Evolutionary conservation across 2,329 filamentous ascomycete genomes (phyloP).

Genomic region (Aspergillus sclerotialis): DNA sequence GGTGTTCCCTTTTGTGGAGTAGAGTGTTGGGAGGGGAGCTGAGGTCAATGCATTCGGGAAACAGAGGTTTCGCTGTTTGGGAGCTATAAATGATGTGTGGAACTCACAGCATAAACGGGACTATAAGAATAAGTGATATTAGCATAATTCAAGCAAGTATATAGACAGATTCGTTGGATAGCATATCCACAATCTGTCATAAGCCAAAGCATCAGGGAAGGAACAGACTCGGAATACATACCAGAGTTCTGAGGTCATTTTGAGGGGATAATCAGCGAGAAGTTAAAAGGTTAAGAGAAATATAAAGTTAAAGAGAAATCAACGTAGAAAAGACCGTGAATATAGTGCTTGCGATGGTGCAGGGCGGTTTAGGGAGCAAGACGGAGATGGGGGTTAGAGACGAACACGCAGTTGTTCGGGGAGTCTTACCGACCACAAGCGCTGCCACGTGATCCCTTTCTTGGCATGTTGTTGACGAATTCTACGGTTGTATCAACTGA

Average conservation of each 20-base stretch:
- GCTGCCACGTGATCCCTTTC: slow-evolving; percentile 22
- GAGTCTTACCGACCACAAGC: slow-evolving; percentile 16
- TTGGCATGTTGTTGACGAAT: slow-evolving; percentile 17
- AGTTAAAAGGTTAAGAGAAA: slow-evolving; percentile 9
- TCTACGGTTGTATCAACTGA: neutral
- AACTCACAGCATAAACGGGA: slow-evolving; percentile 98
- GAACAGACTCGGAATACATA: slow-evolving; percentile 48
- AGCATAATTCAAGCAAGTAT: slow-evolving; percentile 11
- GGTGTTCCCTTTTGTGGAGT: too few relatives aligned
- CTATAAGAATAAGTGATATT: slow-evolving; percentile 43
- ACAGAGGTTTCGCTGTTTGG: neutral
- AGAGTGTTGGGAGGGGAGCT: neutral
- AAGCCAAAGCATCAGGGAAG: slow-evolving; percentile 25
- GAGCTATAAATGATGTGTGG: neutral
- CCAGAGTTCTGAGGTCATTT: slow-evolving; percentile 77
- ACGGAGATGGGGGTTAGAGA: slow-evolving; percentile 25
- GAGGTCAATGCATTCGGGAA: slow-evolving; percentile 2
- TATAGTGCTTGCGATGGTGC: slow-evolving; percentile 20
- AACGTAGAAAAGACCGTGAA: slow-evolving; percentile 15
- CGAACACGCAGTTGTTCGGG: slow-evolving; percentile 28
- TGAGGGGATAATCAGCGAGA: slow-evolving; percentile 29
- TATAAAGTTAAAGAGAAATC: slow-evolving; percentile 8
- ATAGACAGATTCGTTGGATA: slow-evolving; percentile 2
- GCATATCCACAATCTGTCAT: slow-evolving; percentile 16
- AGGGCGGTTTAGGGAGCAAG: slow-evolving; percentile 18